Percentiles rank a stretch among this genome's conserved stretches.
phyloP scores from a whole-genome alignment of 768 basidiomycete genomes.

The Lepiota brunneoincarnata region DNA sequence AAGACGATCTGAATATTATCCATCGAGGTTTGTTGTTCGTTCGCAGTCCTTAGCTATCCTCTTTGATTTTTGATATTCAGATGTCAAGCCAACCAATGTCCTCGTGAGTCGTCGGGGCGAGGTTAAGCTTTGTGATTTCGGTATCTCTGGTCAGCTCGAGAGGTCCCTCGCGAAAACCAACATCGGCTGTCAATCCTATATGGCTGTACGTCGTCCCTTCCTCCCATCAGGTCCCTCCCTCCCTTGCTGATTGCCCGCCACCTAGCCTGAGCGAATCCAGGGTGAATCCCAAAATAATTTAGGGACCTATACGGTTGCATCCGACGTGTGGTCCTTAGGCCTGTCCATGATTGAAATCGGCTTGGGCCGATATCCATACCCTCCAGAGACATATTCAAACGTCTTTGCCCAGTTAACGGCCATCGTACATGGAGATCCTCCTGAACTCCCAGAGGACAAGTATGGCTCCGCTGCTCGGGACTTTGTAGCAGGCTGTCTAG shows the following conservation, averaged over 20 bases:
- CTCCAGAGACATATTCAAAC: slow-evolving; percentile 95
- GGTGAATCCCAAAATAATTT: slow-evolving; percentile 87
- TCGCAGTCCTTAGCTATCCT: not conserved
- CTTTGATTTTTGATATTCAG: slow-evolving; percentile 31
- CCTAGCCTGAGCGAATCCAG: slow-evolving; percentile 91
- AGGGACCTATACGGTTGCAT: slow-evolving; percentile 92
- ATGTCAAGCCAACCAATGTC: slow-evolving; percentile 94
- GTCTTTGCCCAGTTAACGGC: slow-evolving; percentile 96
- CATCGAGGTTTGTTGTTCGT: slow-evolving; percentile 41
- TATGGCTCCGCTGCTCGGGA: slow-evolving; percentile 72
- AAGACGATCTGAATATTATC: slow-evolving; percentile 86
- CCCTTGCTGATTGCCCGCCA: not conserved
- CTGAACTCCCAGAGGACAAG: slow-evolving; percentile 70
- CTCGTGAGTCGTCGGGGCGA: slow-evolving; percentile 86
- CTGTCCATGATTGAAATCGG: slow-evolving; percentile 93
- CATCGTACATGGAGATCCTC: slow-evolving; percentile 93
- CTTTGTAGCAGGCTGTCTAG: slow-evolving; percentile 78
- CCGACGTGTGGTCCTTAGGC: slow-evolving; percentile 97
- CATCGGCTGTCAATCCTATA: slow-evolving; percentile 97
- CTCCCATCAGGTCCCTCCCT: not conserved
- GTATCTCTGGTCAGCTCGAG: slow-evolving; percentile 97
- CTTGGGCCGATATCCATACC: slow-evolving; percentile 90
- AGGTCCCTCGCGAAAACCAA: slow-evolving; percentile 96
- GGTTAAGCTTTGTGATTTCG: slow-evolving; percentile 96
- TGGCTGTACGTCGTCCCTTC: slow-evolving; percentile 69